Evolutionary conservation across 2,329 filamentous ascomycete genomes (phyloP).

Genomic region (Microcera coccophila): DNA sequence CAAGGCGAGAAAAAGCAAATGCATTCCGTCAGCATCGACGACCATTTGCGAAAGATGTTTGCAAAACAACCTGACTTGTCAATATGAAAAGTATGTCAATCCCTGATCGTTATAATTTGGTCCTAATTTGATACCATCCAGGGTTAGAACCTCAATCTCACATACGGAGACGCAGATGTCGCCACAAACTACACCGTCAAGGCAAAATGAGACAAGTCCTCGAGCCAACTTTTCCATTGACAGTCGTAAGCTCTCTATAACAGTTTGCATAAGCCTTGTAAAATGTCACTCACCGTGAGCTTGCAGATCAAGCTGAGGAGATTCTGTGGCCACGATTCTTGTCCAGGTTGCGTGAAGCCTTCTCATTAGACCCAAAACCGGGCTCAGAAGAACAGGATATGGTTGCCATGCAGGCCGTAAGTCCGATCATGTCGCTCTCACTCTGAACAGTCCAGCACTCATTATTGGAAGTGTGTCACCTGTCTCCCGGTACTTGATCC

Average conservation of each 20-base stretch:
- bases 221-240: slow-evolving; percentile 12
- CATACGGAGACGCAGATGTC: no score
- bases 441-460: no score
- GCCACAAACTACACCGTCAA: no score
- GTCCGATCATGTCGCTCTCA: no score
- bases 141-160: no score
- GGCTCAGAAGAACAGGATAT: slow-evolving; percentile 17
- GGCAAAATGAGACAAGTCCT: no score
- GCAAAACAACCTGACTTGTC: slow-evolving; percentile 19
- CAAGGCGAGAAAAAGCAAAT: slow-evolving; percentile 35
- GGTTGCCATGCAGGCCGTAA: slow-evolving; percentile 17
- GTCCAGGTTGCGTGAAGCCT: slow-evolving; percentile 24
- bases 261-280: no score
- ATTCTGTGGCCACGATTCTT: slow-evolving; percentile 29
- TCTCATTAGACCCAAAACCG: slow-evolving; percentile 23
- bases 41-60: slow-evolving; percentile 30
- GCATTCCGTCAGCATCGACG: slow-evolving; percentile 25
- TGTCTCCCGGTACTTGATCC: slow-evolving; percentile 9
- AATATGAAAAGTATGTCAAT: slow-evolving; percentile 14
- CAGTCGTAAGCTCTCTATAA: slow-evolving; percentile 4
- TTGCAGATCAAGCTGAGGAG: slow-evolving; percentile 18
- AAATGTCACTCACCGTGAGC: background rate
- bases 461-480: no score
- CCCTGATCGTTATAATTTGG: no score
- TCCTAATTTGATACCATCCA: no score